These are phyloP conservation scores for Alternaria sp. DNA, from an alignment of 2,329 filamentous ascomycete genomes.

Conservation along the genomic window DNA sequence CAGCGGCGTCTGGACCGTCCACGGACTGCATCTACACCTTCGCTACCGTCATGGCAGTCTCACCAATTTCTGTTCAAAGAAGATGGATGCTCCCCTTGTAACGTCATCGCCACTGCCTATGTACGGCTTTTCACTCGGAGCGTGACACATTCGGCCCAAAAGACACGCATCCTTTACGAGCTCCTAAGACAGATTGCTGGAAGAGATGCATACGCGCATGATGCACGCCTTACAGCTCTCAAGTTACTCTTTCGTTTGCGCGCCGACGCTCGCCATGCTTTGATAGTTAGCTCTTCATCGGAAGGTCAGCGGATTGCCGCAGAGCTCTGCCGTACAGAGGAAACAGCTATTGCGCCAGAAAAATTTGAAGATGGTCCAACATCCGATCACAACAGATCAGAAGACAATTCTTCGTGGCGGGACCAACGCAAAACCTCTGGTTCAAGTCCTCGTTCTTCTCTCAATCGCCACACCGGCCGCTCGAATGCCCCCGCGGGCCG, in stretches of 20 bases:
- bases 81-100: slow-evolving; percentile 61
- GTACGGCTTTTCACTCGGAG: slow-evolving; percentile 78
- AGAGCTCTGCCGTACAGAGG: slow-evolving; percentile 69
- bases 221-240: slow-evolving; percentile 48
- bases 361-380: slow-evolving; percentile 48
- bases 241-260: slow-evolving; percentile 74
- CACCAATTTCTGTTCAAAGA: slow-evolving; percentile 20
- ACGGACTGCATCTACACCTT: slow-evolving; percentile 21
- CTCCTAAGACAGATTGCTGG: slow-evolving; percentile 43
- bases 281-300: slow-evolving; percentile 73
- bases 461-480: slow-evolving; percentile 39
- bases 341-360: slow-evolving; percentile 56
- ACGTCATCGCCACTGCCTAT: slow-evolving; percentile 74
- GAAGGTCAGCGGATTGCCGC: slow-evolving; percentile 77
- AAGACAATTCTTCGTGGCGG: slow-evolving; percentile 37
- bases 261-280: slow-evolving; percentile 78
- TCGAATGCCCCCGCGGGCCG: slow-evolving; percentile 32
- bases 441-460: slow-evolving; percentile 41
- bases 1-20: slow-evolving; percentile 36
- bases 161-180: slow-evolving; percentile 60
- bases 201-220: slow-evolving; percentile 39
- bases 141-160: slow-evolving; percentile 69
- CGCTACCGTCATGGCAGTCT: slow-evolving; percentile 22
- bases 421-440: slow-evolving; percentile 40
- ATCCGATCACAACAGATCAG: slow-evolving; percentile 30